These are phyloP conservation scores for Psilocybe cyanescens DNA, from an alignment of 768 basidiomycete species.

Conservation along the genomic window DNA sequence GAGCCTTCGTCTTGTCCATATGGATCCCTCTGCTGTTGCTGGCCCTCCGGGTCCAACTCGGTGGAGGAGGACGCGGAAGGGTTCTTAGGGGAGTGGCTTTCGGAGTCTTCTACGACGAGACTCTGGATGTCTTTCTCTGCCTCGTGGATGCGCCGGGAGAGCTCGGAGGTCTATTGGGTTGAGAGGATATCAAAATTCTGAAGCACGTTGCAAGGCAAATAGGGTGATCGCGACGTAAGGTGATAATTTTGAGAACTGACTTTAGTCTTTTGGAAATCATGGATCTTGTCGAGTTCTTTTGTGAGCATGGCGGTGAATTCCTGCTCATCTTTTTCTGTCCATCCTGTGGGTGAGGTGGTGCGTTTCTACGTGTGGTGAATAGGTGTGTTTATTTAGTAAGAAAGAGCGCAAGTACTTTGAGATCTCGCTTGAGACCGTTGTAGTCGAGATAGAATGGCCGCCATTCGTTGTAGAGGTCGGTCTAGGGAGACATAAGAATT, in stretches of 20 bases:
- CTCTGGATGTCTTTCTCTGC: slow-evolving; percentile 82
- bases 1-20: slow-evolving; percentile 70
- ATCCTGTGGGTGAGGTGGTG: slow-evolving; percentile 36
- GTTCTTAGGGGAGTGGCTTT: slow-evolving; percentile 20
- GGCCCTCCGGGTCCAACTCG: slow-evolving; percentile 56
- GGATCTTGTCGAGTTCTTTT: slow-evolving; percentile 90
- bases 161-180: slow-evolving; percentile 68
- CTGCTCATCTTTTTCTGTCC: slow-evolving; percentile 81
- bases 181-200: neutral
- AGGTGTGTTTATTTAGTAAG: neutral
- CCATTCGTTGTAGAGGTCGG: slow-evolving; percentile 90
- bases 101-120: slow-evolving; percentile 65
- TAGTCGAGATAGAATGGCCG: slow-evolving; percentile 90
- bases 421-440: slow-evolving; percentile 83
- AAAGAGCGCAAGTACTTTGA: slow-evolving; percentile 61
- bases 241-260: slow-evolving; percentile 37
- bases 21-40: slow-evolving; percentile 43
- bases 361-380: slow-evolving; percentile 14
- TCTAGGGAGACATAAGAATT: slow-evolving; percentile 42
- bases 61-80: slow-evolving; percentile 27
- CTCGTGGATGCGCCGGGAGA: slow-evolving; percentile 78
- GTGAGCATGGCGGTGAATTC: slow-evolving; percentile 83
- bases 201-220: neutral
- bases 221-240: neutral
- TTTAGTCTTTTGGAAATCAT: slow-evolving; percentile 92